Percentiles rank a stretch among this genome's conserved stretches.
These are phyloP conservation scores for Parathielavia hyrcaniae DNA, from an alignment of 495 filamentous ascomycete genomes.

Conservation along the genomic window DNA sequence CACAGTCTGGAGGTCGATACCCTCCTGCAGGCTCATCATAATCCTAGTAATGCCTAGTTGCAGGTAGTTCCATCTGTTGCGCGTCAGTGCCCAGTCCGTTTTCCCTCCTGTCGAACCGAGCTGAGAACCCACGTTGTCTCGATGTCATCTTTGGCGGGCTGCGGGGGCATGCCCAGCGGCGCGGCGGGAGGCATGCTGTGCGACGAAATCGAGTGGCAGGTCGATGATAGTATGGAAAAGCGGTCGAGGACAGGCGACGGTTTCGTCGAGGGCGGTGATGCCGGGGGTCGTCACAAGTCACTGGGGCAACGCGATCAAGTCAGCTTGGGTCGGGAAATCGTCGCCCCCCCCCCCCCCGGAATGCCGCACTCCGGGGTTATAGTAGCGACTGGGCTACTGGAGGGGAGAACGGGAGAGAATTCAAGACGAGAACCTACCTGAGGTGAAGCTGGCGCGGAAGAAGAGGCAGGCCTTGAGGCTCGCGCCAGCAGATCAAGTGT, in stretches of 20 bases:
- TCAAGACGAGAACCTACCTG: not conserved
- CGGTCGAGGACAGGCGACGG: not conserved
- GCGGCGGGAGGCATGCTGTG: constrained; percentile 26
- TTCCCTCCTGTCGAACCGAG: not conserved
- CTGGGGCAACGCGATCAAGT: not conserved
- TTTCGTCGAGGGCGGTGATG: not conserved
- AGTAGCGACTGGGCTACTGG: not conserved
- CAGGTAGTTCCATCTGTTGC: constrained; percentile 74
- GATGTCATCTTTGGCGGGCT: constrained; percentile 75
- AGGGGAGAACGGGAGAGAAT: not conserved
- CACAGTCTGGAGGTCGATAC: constrained; percentile 86
- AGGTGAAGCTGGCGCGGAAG: not conserved
- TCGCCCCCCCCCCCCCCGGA: not conserved
- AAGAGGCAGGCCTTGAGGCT: constrained; percentile 1
- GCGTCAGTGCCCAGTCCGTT: constrained; percentile 19
- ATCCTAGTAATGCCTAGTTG: constrained; percentile 83
- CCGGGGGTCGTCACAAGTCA: not conserved
- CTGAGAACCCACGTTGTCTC: constrained; percentile 62
- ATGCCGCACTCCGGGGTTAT: too few relatives aligned
- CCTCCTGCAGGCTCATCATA: constrained; percentile 84
- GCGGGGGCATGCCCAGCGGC: constrained; percentile 37
- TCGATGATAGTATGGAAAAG: not conserved
- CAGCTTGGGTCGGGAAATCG: not conserved
- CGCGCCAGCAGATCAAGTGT: constrained; percentile 3
- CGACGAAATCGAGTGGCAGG: constrained; percentile 3